phyloP scores from a whole-genome alignment of 768 basidiomycete species.

The Tricholoma hemisulphureum region DNA sequence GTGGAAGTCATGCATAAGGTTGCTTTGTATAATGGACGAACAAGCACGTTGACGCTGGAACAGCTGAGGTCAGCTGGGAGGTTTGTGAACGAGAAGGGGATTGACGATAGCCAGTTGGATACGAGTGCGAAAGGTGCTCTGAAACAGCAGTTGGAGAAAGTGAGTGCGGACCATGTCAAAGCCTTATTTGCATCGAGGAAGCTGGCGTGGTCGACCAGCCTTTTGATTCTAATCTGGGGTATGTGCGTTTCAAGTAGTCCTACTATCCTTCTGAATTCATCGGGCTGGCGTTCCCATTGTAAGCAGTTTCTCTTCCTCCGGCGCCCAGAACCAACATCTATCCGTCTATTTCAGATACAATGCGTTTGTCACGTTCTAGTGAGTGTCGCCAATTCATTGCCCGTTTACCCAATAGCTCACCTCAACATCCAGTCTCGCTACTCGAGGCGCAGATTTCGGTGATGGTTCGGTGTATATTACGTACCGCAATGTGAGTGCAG shows the following conservation, averaged over 20 bases:
- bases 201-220: conserved; percentile 62
- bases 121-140: conserved; percentile 19
- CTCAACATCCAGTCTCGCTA: conserved; percentile 45
- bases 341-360: conserved; percentile 35
- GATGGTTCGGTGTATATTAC: conserved; percentile 69
- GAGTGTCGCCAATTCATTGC: conserved; percentile 14
- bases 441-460: conserved; percentile 67
- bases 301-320: conserved; percentile 41
- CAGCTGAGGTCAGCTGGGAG: conserved; percentile 37
- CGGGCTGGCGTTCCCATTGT: conserved; percentile 74
- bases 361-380: conserved; percentile 57
- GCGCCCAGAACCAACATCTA: conserved; percentile 11
- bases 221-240: conserved; percentile 59
- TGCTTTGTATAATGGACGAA: conserved; percentile 58
- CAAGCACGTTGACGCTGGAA: conserved; percentile 47
- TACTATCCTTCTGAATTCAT: conserved; percentile 42
- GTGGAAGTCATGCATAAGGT: conserved; percentile 61
- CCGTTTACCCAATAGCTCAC: not conserved
- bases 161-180: conserved; percentile 44
- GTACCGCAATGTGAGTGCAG: conserved; percentile 59
- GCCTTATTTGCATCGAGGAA: conserved; percentile 62
- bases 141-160: conserved; percentile 39
- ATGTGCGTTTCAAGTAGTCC: conserved; percentile 6
- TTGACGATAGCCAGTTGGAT: conserved; percentile 7
- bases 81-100: not conserved